Percentiles rank a stretch among this genome's conserved stretches.
These are phyloP conservation scores for Leishmania lainsoni DNA, from an alignment of 208 protist genomes.

Conservation along the genomic window DNA sequence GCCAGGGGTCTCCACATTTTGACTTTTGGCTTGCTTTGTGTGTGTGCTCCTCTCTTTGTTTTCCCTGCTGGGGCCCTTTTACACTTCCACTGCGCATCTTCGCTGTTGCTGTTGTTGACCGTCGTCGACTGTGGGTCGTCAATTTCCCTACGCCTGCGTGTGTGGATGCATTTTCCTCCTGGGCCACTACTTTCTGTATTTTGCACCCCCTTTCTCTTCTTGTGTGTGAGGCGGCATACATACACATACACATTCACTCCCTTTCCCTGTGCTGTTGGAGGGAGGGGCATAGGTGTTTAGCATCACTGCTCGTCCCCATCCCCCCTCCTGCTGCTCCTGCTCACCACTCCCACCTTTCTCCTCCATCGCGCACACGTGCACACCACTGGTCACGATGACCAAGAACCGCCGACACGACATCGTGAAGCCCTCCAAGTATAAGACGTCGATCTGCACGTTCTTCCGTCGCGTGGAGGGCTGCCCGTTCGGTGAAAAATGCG, in stretches of 20 bases:
- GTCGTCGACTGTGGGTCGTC: background rate
- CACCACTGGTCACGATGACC: slow-evolving; percentile 33
- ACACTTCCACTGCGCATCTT: background rate
- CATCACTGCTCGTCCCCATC: background rate
- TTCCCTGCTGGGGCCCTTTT: background rate
- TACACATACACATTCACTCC: no score
- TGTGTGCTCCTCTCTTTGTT: background rate
- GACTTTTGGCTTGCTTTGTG: background rate
- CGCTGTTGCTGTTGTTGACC: background rate
- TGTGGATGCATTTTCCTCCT: background rate
- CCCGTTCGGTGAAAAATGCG: slow-evolving; percentile 77
- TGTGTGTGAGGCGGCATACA: background rate
- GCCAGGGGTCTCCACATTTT: background rate
- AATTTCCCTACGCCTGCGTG: slow-evolving; percentile 1
- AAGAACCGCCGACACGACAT: slow-evolving; percentile 75
- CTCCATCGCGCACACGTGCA: background rate
- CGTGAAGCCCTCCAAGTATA: slow-evolving; percentile 86
- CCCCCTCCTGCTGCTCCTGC: background rate
- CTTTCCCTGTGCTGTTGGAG: background rate
- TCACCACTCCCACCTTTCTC: background rate
- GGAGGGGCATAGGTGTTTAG: background rate
- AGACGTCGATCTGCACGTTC: slow-evolving; percentile 85
- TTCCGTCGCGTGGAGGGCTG: slow-evolving; percentile 60
- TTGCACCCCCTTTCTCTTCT: background rate
- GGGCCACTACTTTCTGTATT: background rate